Percentiles rank a stretch among this genome's conserved stretches.
Conservation (phyloP, 306 rosid genomes). For the Castanea mollissima region DNA sequence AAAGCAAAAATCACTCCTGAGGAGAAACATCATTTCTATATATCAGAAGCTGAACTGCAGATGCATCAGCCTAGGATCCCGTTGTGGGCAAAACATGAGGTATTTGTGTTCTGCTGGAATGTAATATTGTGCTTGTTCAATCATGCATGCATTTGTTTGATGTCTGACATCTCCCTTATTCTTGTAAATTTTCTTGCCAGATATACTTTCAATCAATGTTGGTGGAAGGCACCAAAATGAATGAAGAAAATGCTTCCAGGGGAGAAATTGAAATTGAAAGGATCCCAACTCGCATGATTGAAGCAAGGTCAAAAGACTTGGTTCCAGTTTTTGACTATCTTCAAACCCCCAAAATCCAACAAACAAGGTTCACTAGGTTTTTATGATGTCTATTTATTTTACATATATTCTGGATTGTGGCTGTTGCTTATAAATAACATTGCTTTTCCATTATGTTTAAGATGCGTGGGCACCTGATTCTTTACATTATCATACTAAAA, state of each 20-base stretch:
- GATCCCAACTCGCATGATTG: conserved; percentile 60
- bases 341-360: conserved; percentile 47
- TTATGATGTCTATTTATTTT: conserved; percentile 1
- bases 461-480: background rate
- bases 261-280: conserved; percentile 87
- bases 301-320: conserved; percentile 74
- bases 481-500: background rate
- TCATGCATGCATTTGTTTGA: conserved; percentile 9
- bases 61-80: conserved; percentile 67
- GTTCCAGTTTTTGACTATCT: conserved; percentile 75
- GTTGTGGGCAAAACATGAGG: conserved; percentile 87
- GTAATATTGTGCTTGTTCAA: conserved; percentile 3
- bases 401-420: background rate
- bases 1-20: conserved; percentile 48
- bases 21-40: conserved; percentile 73
- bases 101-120: conserved; percentile 23
- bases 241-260: conserved; percentile 41
- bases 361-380: conserved; percentile 49
- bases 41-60: conserved; percentile 94
- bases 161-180: conserved; percentile 8
- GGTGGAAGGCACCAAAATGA: conserved; percentile 45
- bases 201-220: conserved; percentile 72
- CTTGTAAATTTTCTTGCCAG: conserved; percentile 43
- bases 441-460: background rate
- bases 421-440: background rate